Conservation (phyloP, 2,329 filamentous ascomycete genomes). For the Botryotinia convoluta region DNA sequence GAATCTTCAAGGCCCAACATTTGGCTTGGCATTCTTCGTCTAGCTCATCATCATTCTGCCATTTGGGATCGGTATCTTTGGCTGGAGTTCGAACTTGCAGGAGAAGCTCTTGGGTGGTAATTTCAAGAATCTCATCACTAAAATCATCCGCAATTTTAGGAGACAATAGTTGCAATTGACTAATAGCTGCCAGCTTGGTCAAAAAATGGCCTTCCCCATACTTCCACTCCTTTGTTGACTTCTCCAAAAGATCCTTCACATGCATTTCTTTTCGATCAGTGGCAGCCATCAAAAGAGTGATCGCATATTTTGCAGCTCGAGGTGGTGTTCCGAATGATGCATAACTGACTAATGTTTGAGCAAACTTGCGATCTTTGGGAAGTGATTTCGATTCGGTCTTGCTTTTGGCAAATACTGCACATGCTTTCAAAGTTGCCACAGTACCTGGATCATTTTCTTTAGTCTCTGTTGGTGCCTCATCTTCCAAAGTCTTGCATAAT, state of each 20-base stretch:
- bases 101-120: constrained; percentile 73
- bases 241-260: constrained; percentile 77
- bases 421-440: constrained; percentile 92
- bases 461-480: constrained; percentile 70
- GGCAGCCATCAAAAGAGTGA: constrained; percentile 77
- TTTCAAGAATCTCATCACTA: constrained; percentile 73
- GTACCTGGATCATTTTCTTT: constrained; percentile 67
- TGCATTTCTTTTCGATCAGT: constrained; percentile 78
- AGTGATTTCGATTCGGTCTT: constrained; percentile 76
- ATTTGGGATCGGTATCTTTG: constrained; percentile 55
- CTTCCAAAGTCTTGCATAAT: constrained; percentile 80
- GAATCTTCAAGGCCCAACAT: constrained; percentile 75
- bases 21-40: constrained; percentile 85
- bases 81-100: constrained; percentile 65
- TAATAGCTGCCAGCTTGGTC: constrained; percentile 67
- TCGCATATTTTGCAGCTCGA: constrained; percentile 86
- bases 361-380: constrained; percentile 75
- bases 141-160: constrained; percentile 70
- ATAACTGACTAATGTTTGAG: constrained; percentile 77
- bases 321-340: constrained; percentile 78
- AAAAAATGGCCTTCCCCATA: constrained; percentile 75
- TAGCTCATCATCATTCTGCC: constrained; percentile 65
- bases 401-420: constrained; percentile 83
- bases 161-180: constrained; percentile 73
- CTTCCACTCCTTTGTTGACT: constrained; percentile 69